phyloP scores from a whole-genome alignment of 768 basidiomycete species.

The Xanthoconium purpureum region DNA sequence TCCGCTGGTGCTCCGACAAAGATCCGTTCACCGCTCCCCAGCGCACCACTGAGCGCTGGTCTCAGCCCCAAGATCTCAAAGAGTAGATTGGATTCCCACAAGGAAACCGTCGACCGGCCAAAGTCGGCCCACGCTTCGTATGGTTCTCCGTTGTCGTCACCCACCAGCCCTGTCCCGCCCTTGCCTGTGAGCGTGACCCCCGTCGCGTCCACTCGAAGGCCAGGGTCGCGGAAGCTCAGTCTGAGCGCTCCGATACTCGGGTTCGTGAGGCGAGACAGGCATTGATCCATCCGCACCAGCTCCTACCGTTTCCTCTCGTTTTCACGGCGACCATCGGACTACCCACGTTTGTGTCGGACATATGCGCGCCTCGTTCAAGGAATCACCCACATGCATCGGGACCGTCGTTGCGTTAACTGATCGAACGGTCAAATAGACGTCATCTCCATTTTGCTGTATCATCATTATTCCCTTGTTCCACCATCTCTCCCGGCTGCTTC shows the following conservation, averaged over 20 bases:
- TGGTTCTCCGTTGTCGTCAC: conserved; percentile 11
- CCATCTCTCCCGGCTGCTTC: background rate
- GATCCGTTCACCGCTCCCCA: conserved; percentile 3
- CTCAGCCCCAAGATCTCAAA: background rate
- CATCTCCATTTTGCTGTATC: conserved; percentile 16
- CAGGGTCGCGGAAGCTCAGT: conserved; percentile 64
- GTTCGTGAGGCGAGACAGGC: conserved; percentile 54
- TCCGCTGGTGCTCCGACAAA: conserved; percentile 31
- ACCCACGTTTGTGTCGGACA: background rate
- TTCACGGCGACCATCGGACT: background rate
- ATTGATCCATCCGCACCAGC: conserved; percentile 18
- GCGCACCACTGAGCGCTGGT: background rate
- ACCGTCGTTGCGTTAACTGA: background rate
- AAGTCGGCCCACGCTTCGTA: conserved; percentile 29
- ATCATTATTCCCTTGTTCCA: conserved; percentile 25
- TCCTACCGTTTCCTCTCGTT: background rate
- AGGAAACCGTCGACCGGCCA: conserved; percentile 12
- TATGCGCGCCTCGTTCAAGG: background rate
- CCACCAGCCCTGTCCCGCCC: conserved; percentile 14
- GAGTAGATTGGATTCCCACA: conserved; percentile 1
- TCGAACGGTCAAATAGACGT: background rate
- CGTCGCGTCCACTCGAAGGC: conserved; percentile 29
- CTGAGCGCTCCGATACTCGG: conserved; percentile 55
- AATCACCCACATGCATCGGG: background rate
- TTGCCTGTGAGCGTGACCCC: conserved; percentile 14